Base-by-base conservation (phyloP, 208 protist genomes). In the Novymonas esmeraldas region DNA sequence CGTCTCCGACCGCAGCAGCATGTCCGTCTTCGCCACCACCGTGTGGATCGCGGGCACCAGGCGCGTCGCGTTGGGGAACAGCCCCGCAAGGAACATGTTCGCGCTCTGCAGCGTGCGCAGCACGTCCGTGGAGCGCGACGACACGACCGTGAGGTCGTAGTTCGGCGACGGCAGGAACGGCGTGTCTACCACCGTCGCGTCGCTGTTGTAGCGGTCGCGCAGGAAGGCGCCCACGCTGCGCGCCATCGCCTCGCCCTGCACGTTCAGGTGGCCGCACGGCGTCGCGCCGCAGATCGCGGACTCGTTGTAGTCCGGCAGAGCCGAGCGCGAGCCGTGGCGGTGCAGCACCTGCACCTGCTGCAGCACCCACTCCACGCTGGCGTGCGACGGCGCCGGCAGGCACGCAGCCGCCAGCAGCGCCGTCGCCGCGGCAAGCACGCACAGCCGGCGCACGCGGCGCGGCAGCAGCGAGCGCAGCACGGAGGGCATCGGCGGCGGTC, bases 91-190 rank as follows among this genome's bases (percentile, higher is more conserved):
- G 20, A 86, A 61, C 34, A 67, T 46, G 10, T 64, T 45, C 2
- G 76, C 76, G 44, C 81, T 86, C 59, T 86, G 81, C 69, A 86
- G 48, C 28, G 76, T 86, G 62, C 82, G 82, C 13, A 61, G 45
- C 55, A 81, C 46, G 49, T 81, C 78, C n/a, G 75, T 85, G 16
- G 82, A 85, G 44, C 76, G 79, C 14, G 56, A 70, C 61, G 79
- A 75, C 45, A 82, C 70, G 45, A 79, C 38, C 33, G 50, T 50
- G 26, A 78, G 56, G 60, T 87, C 72, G 70, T 87, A 87, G 50
- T 38, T 34, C 49, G 20, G n/a, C 11, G 57, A 58, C 24, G 76
- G 22, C 34, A 85, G 54, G 64, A 79, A 73, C n/a, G 46, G 22
- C 9, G 22, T 26, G 16, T 74, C 51, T 16, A 70, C 63, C 10